Conservation (phyloP, 768 basidiomycete genomes). For the Phylloporus sp. region DNA sequence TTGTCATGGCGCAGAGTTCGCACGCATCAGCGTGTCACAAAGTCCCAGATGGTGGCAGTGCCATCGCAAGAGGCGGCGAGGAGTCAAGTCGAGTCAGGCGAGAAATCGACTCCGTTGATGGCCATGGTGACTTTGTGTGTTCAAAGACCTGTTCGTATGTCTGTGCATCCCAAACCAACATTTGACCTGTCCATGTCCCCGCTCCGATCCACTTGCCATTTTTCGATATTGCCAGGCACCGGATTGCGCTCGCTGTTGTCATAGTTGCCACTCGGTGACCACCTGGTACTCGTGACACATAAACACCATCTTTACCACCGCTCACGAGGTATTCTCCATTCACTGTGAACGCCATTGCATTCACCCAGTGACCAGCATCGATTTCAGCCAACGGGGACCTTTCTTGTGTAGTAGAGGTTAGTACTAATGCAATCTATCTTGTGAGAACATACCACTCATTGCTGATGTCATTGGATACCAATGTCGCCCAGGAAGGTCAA, state of each 20-base stretch:
- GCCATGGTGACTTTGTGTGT: not conserved
- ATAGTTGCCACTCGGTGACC: not conserved
- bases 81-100: not conserved
- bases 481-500: too few species aligned
- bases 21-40: not conserved
- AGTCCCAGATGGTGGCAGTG: not conserved
- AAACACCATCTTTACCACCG: too few species aligned
- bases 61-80: not conserved
- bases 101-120: not conserved
- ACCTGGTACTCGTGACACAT: not conserved
- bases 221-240: not conserved
- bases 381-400: too few species aligned
- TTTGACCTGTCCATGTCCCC: too few species aligned
- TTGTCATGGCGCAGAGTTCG: not conserved
- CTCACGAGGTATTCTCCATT: too few species aligned
- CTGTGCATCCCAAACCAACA: not conserved
- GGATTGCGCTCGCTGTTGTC: not conserved
- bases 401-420: too few species aligned
- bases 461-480: too few species aligned
- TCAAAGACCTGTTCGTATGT: not conserved
- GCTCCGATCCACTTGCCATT: constrained; percentile 5
- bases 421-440: too few species aligned
- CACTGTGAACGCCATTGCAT: too few species aligned
- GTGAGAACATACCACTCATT: too few species aligned
- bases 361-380: too few species aligned